These are phyloP conservation scores for Penicillium odoratum DNA, from an alignment of 495 filamentous ascomycete genomes.

Conservation along the genomic window DNA sequence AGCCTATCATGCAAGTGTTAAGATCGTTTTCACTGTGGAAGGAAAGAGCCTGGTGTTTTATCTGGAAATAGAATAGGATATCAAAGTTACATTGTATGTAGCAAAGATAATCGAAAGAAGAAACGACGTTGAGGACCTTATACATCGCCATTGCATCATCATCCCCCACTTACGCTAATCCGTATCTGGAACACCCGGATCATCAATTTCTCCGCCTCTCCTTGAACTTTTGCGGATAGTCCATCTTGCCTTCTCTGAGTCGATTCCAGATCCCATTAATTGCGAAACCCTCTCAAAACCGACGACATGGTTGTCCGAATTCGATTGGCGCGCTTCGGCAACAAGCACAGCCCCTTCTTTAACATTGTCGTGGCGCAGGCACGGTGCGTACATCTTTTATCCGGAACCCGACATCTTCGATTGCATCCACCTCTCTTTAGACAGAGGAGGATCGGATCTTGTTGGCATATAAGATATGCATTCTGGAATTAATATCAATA, in stretches of 20 bases:
- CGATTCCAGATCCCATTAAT: constrained; percentile 6
- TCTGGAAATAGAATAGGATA: neutral
- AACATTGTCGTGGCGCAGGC: constrained; percentile 97
- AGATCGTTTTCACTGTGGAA: neutral
- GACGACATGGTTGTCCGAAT: constrained; percentile 85
- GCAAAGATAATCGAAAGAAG: neutral
- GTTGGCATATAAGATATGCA: neutral
- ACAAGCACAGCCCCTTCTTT: constrained; percentile 81
- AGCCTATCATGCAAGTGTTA: constrained; percentile 30
- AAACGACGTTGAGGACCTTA: neutral
- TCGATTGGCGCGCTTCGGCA: constrained; percentile 90
- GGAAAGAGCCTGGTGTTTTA: neutral
- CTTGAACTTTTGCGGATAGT: constrained; percentile 35
- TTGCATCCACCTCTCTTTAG: neutral
- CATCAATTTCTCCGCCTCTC: constrained; percentile 27
- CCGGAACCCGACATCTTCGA: neutral
- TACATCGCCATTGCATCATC: constrained; percentile 35
- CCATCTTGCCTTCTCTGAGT: constrained; percentile 1
- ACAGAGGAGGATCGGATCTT: neutral
- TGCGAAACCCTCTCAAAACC: constrained; percentile 10
- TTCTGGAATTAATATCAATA: neutral
- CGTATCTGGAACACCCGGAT: constrained; percentile 22
- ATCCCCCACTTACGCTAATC: constrained; percentile 31
- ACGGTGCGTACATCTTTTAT: constrained; percentile 58
- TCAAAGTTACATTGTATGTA: neutral